Evolutionary conservation across 495 filamentous ascomycete species (phyloP).

Genomic region (Neurospora sublineolata): DNA sequence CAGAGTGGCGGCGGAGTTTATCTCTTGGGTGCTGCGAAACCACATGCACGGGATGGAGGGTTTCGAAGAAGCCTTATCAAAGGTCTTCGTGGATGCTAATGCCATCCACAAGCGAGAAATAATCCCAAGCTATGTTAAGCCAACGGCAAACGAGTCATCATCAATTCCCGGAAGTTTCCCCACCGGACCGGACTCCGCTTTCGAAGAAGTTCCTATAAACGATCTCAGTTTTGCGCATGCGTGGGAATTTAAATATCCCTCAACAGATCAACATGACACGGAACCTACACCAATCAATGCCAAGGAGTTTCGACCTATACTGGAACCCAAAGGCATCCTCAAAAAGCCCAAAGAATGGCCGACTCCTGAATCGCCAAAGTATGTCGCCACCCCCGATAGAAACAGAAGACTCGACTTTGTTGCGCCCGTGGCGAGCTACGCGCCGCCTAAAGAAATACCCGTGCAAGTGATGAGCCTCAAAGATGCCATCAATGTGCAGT

Average conservation of each 20-base stretch:
- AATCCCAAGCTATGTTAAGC: slow-evolving; percentile 14
- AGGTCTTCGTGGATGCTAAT: slow-evolving; percentile 28
- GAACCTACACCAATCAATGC: not conserved
- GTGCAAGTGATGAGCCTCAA: slow-evolving; percentile 7
- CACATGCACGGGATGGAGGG: not conserved
- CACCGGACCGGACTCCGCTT: slow-evolving; percentile 2
- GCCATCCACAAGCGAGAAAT: slow-evolving; percentile 27
- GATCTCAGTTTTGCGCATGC: slow-evolving; percentile 7
- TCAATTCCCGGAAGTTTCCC: slow-evolving; percentile 11
- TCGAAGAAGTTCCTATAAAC: slow-evolving; percentile 14
- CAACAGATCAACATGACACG: slow-evolving; percentile 1
- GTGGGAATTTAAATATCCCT: slow-evolving; percentile 11
- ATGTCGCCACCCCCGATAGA: slow-evolving; percentile 16
- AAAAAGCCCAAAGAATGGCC: slow-evolving; percentile 12
- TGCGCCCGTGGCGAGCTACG: slow-evolving; percentile 14
- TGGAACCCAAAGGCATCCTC: slow-evolving; percentile 15
- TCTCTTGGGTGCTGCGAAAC: not conserved
- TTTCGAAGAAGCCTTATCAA: slow-evolving; percentile 6
- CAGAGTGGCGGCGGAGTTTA: not conserved
- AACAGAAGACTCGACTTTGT: slow-evolving; percentile 14
- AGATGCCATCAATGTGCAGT: slow-evolving; percentile 1
- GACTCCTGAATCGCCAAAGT: slow-evolving; percentile 7
- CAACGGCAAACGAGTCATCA: not conserved
- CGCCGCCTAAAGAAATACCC: slow-evolving; percentile 10
- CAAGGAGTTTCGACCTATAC: slow-evolving; percentile 7